A percentile compares a stretch with the other conserved stretches of the same genome.
Conservation (phyloP, 1,284 basidiomycete genomes). For the Trichosporon coremiiforme region DNA sequence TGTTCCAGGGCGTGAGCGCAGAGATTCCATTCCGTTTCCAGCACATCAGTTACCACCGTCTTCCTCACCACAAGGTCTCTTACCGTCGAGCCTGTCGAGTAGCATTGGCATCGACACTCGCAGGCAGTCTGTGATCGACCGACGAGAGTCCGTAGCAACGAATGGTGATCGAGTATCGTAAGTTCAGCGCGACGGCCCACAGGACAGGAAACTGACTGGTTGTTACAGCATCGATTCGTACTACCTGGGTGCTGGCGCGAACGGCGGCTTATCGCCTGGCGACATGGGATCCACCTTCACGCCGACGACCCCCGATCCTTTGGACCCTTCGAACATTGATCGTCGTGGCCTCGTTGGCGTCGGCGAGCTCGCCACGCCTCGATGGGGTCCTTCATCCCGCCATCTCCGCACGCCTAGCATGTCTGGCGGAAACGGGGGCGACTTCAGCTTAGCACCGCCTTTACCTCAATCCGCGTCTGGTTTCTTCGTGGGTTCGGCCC, state of each 20-base stretch:
- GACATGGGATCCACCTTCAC: conserved; percentile 29
- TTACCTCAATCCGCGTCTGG: conserved; percentile 5
- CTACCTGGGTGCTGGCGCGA: conserved; percentile 30
- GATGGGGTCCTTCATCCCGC: conserved; percentile 67
- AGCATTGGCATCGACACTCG: not conserved
- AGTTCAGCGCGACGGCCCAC: conserved; percentile 21
- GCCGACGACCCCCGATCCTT: conserved; percentile 44
- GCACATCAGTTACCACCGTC: conserved; percentile 9
- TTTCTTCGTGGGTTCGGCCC: not conserved
- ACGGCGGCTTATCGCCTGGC: conserved; percentile 23
- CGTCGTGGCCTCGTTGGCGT: conserved; percentile 86
- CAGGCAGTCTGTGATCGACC: conserved; percentile 24
- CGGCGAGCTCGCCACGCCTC: conserved; percentile 94
- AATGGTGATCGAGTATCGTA: conserved; percentile 38
- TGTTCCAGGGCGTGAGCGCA: conserved; percentile 10
- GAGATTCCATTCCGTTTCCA: conserved; percentile 27
- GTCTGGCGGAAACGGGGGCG: conserved; percentile 25
- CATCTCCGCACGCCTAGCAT: conserved; percentile 53
- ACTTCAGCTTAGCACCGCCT: conserved; percentile 17
- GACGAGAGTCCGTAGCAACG: conserved; percentile 28
- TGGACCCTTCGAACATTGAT: conserved; percentile 79
- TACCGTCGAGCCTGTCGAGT: not conserved
- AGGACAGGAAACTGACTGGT: not conserved
- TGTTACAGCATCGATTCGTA: conserved; percentile 41
- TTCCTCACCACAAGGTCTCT: conserved; percentile 1